Conservation (phyloP, 306 rosid species). For the Cucumis hystrix region DNA sequence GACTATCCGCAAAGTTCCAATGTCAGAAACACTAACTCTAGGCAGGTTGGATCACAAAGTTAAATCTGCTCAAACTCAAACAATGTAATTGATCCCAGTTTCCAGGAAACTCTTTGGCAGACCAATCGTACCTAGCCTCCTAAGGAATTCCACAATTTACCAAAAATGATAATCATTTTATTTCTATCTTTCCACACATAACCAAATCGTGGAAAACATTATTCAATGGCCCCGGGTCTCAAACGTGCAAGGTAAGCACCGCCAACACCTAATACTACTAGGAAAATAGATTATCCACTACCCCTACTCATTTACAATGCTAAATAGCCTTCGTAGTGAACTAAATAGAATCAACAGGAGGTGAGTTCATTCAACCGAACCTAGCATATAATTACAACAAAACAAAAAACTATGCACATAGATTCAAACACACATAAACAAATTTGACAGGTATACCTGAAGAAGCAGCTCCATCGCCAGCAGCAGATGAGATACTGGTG, state of each 20-base stretch:
- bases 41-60: not conserved
- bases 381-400: not conserved
- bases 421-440: not conserved
- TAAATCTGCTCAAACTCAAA: not conserved
- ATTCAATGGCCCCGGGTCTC: not conserved
- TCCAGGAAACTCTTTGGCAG: not conserved
- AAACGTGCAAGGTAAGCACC: not conserved
- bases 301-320: not conserved
- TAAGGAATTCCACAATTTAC: not conserved
- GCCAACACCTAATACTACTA: not conserved
- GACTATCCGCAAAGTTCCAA: not conserved
- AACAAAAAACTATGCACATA: not conserved
- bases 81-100: not conserved
- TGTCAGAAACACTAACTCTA: too few relatives aligned
- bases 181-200: not conserved
- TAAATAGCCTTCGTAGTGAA: not conserved
- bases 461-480: slow-evolving; percentile 65
- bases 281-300: not conserved
- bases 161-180: not conserved
- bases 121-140: not conserved
- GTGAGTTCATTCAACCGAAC: not conserved
- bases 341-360: not conserved
- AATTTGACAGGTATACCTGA: slow-evolving; percentile 35
- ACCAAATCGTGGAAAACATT: not conserved
- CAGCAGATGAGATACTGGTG: slow-evolving; percentile 44